phyloP scores from a whole-genome alignment of 2,329 filamentous ascomycete species.

The Cladosporium halotolerans region DNA sequence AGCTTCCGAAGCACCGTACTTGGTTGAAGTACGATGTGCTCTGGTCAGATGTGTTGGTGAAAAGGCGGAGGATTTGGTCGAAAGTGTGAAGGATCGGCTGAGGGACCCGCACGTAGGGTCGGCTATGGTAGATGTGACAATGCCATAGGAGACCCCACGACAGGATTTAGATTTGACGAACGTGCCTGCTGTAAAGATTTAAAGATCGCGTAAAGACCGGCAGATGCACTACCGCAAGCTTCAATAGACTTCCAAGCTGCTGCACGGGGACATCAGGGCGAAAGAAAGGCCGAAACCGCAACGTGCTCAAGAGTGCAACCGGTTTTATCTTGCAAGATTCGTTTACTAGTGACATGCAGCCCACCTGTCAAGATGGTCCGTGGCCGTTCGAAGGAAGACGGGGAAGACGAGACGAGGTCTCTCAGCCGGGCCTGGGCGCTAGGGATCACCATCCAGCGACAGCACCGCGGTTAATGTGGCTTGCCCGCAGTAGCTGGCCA shows the following conservation, averaged over 20 bases:
- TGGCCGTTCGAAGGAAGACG: no score
- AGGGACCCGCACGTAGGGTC: no score
- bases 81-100: not conserved
- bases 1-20: not conserved
- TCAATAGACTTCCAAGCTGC: slow-evolving; percentile 4
- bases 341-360: not conserved
- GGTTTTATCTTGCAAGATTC: not conserved
- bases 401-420: not conserved
- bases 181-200: not conserved
- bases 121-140: no score
- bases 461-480: slow-evolving; percentile 1
- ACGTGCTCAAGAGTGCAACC: not conserved
- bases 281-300: not conserved
- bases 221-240: not conserved
- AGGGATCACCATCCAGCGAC: not conserved
- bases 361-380: no score
- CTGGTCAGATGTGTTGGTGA: slow-evolving; percentile 4
- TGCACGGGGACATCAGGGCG: not conserved
- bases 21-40: not conserved
- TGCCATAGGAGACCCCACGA: not conserved
- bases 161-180: not conserved
- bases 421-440: slow-evolving; percentile 4
- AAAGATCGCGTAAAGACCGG: slow-evolving; percentile 2
- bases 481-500: not conserved
- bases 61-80: slow-evolving; percentile 1